Percentiles rank a stretch among this genome's conserved stretches.
Conservation (phyloP, 2,329 filamentous ascomycete genomes). For the Alternaria angustiovoidea region DNA sequence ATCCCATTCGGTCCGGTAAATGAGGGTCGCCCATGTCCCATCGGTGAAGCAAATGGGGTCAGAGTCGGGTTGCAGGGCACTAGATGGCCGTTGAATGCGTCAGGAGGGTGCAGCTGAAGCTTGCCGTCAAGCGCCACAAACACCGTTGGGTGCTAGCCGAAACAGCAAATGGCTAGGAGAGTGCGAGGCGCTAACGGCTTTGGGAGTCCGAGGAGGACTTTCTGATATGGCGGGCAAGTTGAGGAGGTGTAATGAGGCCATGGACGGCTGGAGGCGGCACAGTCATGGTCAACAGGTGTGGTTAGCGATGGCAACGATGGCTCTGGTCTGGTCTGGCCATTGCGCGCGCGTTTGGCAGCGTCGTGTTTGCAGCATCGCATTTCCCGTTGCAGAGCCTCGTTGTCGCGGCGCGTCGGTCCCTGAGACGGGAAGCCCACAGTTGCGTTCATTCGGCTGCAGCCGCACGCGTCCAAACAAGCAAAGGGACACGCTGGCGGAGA, state of each 20-base stretch:
- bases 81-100: slow-evolving; percentile 16
- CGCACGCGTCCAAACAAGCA: slow-evolving; percentile 12
- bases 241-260: not conserved
- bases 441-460: slow-evolving; percentile 14
- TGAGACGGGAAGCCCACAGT: slow-evolving; percentile 14
- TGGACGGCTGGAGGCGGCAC: slow-evolving; percentile 1
- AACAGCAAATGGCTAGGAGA: slow-evolving; percentile 9
- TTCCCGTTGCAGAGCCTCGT: slow-evolving; percentile 1
- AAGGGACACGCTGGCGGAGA: slow-evolving; percentile 3
- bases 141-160: slow-evolving; percentile 17
- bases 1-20: slow-evolving; percentile 14
- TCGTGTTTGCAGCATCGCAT: not conserved
- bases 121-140: slow-evolving; percentile 11
- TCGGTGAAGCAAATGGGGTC: slow-evolving; percentile 14
- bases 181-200: not conserved
- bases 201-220: not conserved
- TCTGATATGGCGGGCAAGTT: slow-evolving; percentile 2
- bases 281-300: slow-evolving; percentile 1
- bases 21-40: slow-evolving; percentile 8
- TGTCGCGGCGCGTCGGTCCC: slow-evolving; percentile 10
- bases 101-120: slow-evolving; percentile 16
- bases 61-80: slow-evolving; percentile 10
- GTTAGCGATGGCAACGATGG: not conserved
- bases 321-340: not conserved
- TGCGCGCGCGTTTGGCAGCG: too few species aligned